phyloP scores from a whole-genome alignment of 805 yeast genomes.

The Ogataea paradorogensis region DNA sequence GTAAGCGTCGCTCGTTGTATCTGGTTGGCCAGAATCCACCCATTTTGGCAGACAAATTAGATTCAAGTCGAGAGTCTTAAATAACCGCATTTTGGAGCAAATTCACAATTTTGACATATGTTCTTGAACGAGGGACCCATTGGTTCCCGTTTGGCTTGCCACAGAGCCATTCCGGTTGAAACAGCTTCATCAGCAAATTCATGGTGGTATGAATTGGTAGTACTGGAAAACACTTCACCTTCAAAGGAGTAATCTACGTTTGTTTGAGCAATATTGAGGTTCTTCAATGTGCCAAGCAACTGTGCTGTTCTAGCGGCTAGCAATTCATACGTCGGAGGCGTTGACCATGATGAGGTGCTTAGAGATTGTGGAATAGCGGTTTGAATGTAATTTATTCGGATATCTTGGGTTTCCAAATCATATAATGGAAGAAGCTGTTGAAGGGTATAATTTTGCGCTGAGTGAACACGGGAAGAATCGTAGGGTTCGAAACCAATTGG shows the following conservation, averaged over 20 bases:
- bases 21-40: conserved; percentile 1
- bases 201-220: conserved; percentile 38
- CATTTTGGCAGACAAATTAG: not conserved
- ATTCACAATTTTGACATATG: conserved; percentile 57
- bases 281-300: conserved; percentile 19
- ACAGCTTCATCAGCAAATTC: conserved; percentile 31
- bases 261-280: conserved; percentile 33
- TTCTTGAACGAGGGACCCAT: conserved; percentile 37
- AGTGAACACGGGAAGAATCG: conserved; percentile 30
- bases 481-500: conserved; percentile 40
- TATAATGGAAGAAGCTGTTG: not conserved
- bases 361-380: conserved; percentile 14
- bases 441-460: conserved; percentile 6
- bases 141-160: conserved; percentile 60
- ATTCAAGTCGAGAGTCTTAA: not conserved
- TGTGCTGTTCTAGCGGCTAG: conserved; percentile 56
- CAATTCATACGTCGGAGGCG: conserved; percentile 53
- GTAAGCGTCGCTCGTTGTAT: conserved; percentile 1
- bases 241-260: conserved; percentile 54
- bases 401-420: conserved; percentile 2
- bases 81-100: conserved; percentile 36
- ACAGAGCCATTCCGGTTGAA: conserved; percentile 41
- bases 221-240: conserved; percentile 40
- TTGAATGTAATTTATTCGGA: conserved; percentile 6
- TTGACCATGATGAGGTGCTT: conserved; percentile 41